These are phyloP conservation scores for Fragaria iinumae DNA, from an alignment of 306 rosid genomes.

Conservation along the genomic window DNA sequence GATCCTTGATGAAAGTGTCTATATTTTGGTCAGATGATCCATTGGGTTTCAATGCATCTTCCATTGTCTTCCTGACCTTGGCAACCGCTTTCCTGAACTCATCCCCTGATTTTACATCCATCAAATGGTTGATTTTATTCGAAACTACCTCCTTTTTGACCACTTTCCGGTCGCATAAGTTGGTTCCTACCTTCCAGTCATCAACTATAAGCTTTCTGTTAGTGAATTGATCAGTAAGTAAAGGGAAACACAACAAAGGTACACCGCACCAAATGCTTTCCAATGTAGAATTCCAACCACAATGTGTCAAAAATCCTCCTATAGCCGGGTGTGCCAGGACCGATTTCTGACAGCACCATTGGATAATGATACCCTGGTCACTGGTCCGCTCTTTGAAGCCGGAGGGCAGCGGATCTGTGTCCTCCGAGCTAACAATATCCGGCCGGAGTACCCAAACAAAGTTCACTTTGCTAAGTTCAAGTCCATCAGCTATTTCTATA, in stretches of 20 bases:
- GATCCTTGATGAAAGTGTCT: slow-evolving; percentile 36
- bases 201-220: slow-evolving; percentile 57
- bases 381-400: slow-evolving; percentile 34
- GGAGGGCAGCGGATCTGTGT: slow-evolving; percentile 36
- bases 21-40: slow-evolving; percentile 48
- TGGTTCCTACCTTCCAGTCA: slow-evolving; percentile 59
- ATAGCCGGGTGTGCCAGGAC: slow-evolving; percentile 49
- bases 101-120: slow-evolving; percentile 36
- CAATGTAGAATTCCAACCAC: slow-evolving; percentile 65
- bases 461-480: slow-evolving; percentile 34
- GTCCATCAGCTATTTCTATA: slow-evolving; percentile 43
- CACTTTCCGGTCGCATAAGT: slow-evolving; percentile 19
- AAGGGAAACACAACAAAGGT: slow-evolving; percentile 54
- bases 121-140: slow-evolving; percentile 34
- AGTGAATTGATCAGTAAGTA: slow-evolving; percentile 61
- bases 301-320: slow-evolving; percentile 57
- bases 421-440: slow-evolving; percentile 49
- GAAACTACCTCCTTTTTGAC: slow-evolving; percentile 33
- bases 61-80: slow-evolving; percentile 32
- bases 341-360: slow-evolving; percentile 53
- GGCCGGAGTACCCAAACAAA: slow-evolving; percentile 59
- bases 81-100: slow-evolving; percentile 26
- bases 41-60: slow-evolving; percentile 32
- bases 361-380: slow-evolving; percentile 41
- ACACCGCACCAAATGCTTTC: slow-evolving; percentile 51